Conservation (phyloP, 169 alveolate species). For the Plasmodium blacklocki region DNA sequence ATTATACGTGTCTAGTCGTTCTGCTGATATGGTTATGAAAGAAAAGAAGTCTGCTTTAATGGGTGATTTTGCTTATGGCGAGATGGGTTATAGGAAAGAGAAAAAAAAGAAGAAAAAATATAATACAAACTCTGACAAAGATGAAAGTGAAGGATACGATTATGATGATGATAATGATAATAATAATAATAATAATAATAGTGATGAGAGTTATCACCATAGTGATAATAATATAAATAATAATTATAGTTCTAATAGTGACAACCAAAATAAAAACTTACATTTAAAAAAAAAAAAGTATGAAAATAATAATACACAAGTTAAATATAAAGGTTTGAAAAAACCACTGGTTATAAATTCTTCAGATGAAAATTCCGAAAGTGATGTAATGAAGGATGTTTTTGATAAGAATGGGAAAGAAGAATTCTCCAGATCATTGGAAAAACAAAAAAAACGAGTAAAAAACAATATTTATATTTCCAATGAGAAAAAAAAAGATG, state of each 20-base stretch:
- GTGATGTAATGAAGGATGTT: background rate
- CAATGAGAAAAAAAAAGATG: background rate
- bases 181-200: background rate
- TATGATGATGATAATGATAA: background rate
- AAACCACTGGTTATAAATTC: no score
- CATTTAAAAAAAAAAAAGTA: background rate
- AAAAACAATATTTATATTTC: background rate
- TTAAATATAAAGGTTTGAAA: no score
- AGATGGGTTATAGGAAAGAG: background rate
- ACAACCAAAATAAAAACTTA: background rate
- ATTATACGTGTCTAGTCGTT: constrained; percentile 36
- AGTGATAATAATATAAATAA: background rate
- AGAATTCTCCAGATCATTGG: background rate
- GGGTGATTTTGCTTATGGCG: background rate
- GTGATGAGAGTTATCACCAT: background rate
- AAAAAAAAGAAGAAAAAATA: background rate
- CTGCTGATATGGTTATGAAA: constrained; percentile 35
- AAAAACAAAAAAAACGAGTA: background rate
- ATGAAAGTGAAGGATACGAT: background rate
- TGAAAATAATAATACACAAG: no score
- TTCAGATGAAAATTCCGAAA: background rate
- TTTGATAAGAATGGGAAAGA: background rate
- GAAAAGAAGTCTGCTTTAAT: background rate
- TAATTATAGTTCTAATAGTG: background rate
- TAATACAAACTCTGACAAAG: background rate